Evolutionary conservation across 768 basidiomycete genomes (phyloP).

Genomic region (Boletus fagicola): DNA sequence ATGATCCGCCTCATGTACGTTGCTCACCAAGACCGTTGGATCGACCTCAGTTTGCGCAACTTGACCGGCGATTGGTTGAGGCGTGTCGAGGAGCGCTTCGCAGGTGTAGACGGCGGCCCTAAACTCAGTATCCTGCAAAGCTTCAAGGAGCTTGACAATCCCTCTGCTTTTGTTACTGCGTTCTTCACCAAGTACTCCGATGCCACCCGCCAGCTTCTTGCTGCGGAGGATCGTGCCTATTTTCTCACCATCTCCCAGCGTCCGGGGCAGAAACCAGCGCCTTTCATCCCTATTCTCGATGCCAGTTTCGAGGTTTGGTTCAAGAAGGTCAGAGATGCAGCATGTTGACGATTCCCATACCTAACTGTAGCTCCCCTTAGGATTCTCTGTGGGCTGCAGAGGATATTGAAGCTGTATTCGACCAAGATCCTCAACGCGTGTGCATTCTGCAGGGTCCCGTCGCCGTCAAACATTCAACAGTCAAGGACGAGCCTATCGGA

Average conservation of each 20-base stretch:
- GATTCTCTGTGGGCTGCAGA: slow-evolving; percentile 98
- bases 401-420: slow-evolving; percentile 98
- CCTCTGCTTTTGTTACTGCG: slow-evolving; percentile 65
- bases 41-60: slow-evolving; percentile 88
- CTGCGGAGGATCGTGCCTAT: slow-evolving; percentile 90
- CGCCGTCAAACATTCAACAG: slow-evolving; percentile 80
- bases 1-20: slow-evolving; percentile 96
- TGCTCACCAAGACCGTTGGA: slow-evolving; percentile 86
- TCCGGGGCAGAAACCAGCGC: slow-evolving; percentile 96
- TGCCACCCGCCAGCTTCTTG: slow-evolving; percentile 82
- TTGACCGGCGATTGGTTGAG: slow-evolving; percentile 96
- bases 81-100: slow-evolving; percentile 93
- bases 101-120: slow-evolving; percentile 76
- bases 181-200: slow-evolving; percentile 87
- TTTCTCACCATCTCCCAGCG: slow-evolving; percentile 96
- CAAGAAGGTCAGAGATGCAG: slow-evolving; percentile 73
- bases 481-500: slow-evolving; percentile 93
- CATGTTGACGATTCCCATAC: not conserved
- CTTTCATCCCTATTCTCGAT: slow-evolving; percentile 96
- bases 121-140: slow-evolving; percentile 86
- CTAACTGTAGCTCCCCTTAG: slow-evolving; percentile 37
- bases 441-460: slow-evolving; percentile 98
- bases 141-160: slow-evolving; percentile 82
- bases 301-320: slow-evolving; percentile 97
- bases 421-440: slow-evolving; percentile 97